These are phyloP conservation scores for Penicillium herquei DNA, from an alignment of 495 filamentous ascomycete genomes.

Conservation along the genomic window DNA sequence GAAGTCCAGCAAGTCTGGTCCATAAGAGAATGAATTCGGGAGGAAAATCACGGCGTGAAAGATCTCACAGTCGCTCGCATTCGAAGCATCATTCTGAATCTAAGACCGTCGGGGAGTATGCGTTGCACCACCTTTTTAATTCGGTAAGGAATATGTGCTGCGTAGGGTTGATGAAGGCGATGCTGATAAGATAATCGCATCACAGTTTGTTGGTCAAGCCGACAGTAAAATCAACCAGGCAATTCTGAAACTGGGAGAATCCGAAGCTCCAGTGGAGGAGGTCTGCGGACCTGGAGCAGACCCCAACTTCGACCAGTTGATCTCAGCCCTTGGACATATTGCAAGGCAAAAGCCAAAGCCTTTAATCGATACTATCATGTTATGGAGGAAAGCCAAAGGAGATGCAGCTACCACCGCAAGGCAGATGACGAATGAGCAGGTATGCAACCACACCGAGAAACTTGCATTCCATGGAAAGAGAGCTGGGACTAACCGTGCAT, in stretches of 20 bases:
- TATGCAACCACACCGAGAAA: slow-evolving; percentile 25
- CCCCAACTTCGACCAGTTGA: slow-evolving; percentile 89
- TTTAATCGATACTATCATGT: slow-evolving; percentile 95
- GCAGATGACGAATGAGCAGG: slow-evolving; percentile 59
- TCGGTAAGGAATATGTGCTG: slow-evolving; percentile 53
- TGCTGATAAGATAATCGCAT: neutral
- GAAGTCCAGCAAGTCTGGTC: slow-evolving; percentile 23
- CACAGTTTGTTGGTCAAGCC: slow-evolving; percentile 68
- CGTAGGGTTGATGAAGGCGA: neutral
- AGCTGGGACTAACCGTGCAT: neutral
- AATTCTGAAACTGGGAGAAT: slow-evolving; percentile 68
- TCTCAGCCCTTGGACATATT: slow-evolving; percentile 89
- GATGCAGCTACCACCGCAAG: slow-evolving; percentile 70
- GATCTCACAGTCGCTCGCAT: slow-evolving; percentile 77
- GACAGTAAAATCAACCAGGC: slow-evolving; percentile 91
- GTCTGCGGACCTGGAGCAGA: slow-evolving; percentile 90
- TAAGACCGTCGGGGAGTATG: slow-evolving; percentile 94
- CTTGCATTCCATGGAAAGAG: neutral
- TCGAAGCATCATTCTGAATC: slow-evolving; percentile 74
- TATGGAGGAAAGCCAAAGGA: slow-evolving; percentile 93
- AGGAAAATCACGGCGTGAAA: slow-evolving; percentile 63
- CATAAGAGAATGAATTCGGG: slow-evolving; percentile 51
- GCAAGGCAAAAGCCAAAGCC: slow-evolving; percentile 90
- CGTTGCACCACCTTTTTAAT: slow-evolving; percentile 92
- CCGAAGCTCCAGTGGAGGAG: slow-evolving; percentile 76